These are phyloP conservation scores for Leptodontidium sp. DNA, from an alignment of 2,329 filamentous ascomycete genomes.

Conservation along the genomic window DNA sequence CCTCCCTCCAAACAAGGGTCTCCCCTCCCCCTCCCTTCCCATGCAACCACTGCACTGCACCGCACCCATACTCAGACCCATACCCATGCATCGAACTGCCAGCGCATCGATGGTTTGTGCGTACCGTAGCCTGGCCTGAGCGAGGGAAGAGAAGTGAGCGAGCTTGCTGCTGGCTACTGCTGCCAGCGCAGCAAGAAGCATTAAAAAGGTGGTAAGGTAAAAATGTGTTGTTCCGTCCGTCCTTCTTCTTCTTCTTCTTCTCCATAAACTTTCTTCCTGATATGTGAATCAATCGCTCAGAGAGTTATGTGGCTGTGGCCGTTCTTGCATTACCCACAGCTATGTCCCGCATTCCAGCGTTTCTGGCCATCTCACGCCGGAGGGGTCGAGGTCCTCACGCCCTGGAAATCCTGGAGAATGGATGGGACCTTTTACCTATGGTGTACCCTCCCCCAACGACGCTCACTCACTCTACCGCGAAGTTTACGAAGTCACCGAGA, in stretches of 20 bases:
- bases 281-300: no score
- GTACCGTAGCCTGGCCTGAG: neutral
- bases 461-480: constrained; percentile 12
- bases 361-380: no score
- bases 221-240: no score
- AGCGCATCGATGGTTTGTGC: constrained; percentile 46
- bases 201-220: neutral
- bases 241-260: no score
- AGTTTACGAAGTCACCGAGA: neutral
- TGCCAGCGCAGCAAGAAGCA: neutral
- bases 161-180: neutral
- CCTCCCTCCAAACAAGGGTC: neutral
- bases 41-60: neutral
- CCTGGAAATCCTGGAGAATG: no score
- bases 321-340: no score
- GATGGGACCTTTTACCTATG: no score
- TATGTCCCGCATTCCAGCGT: no score
- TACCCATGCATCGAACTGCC: constrained; percentile 38
- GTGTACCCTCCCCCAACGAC: no score
- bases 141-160: neutral
- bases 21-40: neutral
- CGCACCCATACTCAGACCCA: constrained; percentile 6
- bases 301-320: no score
- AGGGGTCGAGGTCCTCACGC: no score
- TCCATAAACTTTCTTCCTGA: no score